A percentile compares a stretch with the other conserved stretches of the same genome.
phyloP scores from a whole-genome alignment of 352 stramenopile species.

The Globisporangium polare region DNA sequence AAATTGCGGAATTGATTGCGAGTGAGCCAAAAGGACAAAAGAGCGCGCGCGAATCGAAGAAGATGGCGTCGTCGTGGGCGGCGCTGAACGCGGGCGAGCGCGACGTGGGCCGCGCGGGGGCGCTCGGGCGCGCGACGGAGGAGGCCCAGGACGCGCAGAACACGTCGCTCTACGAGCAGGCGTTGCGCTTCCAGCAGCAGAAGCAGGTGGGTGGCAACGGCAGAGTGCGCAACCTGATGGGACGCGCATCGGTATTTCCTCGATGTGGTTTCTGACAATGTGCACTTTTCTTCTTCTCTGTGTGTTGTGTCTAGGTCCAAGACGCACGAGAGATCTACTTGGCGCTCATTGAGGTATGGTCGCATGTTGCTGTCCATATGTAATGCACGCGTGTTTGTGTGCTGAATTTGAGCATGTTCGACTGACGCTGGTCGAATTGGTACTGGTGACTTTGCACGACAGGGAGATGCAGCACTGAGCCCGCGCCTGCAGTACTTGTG shows the following conservation, averaged over 20 bases:
- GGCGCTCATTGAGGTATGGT: slow-evolving; percentile 24
- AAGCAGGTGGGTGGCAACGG: slow-evolving; percentile 22
- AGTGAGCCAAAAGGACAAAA: slow-evolving; percentile 1
- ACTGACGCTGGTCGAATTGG: background rate
- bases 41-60: background rate
- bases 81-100: slow-evolving; percentile 49
- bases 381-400: too few species aligned
- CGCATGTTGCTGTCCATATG: background rate
- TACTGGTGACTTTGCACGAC: background rate
- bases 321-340: slow-evolving; percentile 39
- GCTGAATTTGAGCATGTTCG: background rate
- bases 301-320: slow-evolving; percentile 14
- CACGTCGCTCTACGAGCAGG: slow-evolving; percentile 53
- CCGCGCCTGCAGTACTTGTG: slow-evolving; percentile 61
- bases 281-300: background rate
- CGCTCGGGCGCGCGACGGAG: slow-evolving; percentile 36
- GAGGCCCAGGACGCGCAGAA: slow-evolving; percentile 72
- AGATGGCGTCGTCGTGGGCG: slow-evolving; percentile 64
- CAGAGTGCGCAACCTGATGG: background rate
- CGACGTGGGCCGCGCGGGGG: slow-evolving; percentile 14
- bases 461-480: slow-evolving; percentile 29
- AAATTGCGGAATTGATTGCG: too few species aligned
- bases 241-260: too few species aligned
- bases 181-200: slow-evolving; percentile 63
- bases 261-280: background rate